A percentile compares a stretch with the other conserved stretches of the same genome.
Conservation (phyloP, 2,329 filamentous ascomycete species). For the Lasiodiplodia sp. region DNA sequence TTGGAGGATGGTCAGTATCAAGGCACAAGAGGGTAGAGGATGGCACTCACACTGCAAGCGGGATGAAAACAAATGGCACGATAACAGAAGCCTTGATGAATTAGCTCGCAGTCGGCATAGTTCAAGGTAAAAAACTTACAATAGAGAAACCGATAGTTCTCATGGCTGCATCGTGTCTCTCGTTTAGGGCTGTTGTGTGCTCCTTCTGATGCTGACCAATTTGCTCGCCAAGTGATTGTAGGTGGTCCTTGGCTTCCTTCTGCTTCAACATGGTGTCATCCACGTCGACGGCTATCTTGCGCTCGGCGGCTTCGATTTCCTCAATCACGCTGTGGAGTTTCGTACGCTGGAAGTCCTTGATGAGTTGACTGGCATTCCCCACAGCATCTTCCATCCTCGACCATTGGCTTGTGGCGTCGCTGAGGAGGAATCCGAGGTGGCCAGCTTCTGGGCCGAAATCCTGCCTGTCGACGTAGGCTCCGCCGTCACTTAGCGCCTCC, state of each 20-base stretch:
- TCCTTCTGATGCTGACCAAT: constrained; percentile 1
- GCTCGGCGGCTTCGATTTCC: background rate
- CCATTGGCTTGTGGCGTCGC: constrained; percentile 1
- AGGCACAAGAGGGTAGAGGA: background rate
- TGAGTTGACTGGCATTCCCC: background rate
- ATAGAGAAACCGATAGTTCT: background rate
- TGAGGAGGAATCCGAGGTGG: background rate
- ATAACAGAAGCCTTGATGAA: background rate
- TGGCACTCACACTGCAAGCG: background rate
- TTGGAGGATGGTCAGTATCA: background rate
- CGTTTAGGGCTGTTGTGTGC: background rate
- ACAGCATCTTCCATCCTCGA: background rate
- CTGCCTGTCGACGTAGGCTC: background rate
- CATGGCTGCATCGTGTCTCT: background rate
- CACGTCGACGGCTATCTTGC: background rate
- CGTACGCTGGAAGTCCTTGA: background rate
- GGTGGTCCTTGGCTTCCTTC: constrained; percentile 1
- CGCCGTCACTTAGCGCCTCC: constrained; percentile 1
- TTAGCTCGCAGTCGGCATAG: background rate
- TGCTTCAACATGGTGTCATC: background rate
- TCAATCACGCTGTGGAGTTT: background rate
- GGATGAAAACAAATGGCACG: constrained; percentile 2
- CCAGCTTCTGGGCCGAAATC: background rate
- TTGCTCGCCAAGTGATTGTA: background rate
- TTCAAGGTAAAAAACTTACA: background rate